Conservation (phyloP, 2,329 filamentous ascomycete species). For the Cordyceps pruinosa region DNA sequence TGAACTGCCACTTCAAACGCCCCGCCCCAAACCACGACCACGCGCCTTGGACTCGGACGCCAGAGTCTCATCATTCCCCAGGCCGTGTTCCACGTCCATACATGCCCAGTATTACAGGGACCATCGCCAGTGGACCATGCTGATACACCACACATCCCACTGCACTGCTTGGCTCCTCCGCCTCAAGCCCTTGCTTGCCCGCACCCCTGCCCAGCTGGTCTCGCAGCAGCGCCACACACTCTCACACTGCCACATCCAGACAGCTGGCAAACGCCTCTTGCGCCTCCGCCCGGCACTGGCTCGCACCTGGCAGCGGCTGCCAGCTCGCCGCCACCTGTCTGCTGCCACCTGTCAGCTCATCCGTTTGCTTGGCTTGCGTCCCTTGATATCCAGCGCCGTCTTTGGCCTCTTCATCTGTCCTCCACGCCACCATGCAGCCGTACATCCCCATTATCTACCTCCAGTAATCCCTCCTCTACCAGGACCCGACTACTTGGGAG, state of each 20-base stretch:
- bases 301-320: not conserved
- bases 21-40: not conserved
- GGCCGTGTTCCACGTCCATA: not conserved
- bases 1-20: not conserved
- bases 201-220: conserved; percentile 6
- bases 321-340: not conserved
- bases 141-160: not conserved
- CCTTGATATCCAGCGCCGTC: not conserved
- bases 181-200: not conserved
- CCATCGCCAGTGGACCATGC: not conserved
- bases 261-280: conserved; percentile 1
- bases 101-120: not conserved
- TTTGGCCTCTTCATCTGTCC: not conserved
- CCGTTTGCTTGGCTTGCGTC: not conserved
- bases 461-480: not conserved
- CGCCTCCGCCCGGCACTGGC: not conserved
- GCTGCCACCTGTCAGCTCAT: not conserved
- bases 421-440: not conserved
- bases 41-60: not conserved
- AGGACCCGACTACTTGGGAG: not conserved
- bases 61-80: not conserved
- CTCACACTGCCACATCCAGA: conserved; percentile 4
- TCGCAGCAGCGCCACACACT: not conserved
- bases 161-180: not conserved
- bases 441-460: not conserved